Percentiles rank a stretch among this genome's conserved stretches.
Evolutionary conservation across 257 asterid genomes (phyloP).

Genomic region (Avicennia marina): DNA sequence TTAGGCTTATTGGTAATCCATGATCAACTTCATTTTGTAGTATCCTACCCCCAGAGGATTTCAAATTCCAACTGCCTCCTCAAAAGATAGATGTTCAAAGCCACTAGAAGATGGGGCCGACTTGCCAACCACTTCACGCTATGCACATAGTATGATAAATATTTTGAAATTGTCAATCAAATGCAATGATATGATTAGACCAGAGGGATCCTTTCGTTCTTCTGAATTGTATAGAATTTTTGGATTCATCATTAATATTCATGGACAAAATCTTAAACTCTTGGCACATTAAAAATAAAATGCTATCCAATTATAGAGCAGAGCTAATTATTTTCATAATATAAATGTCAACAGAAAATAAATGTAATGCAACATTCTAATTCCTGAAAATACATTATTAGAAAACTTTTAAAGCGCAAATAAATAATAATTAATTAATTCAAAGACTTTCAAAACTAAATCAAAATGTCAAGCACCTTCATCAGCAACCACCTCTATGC

Average conservation of each 20-base stretch:
- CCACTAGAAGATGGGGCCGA: no score
- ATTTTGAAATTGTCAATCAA: no score
- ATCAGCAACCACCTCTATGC: conserved; percentile 60
- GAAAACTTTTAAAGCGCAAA: not conserved
- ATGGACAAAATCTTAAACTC: not conserved
- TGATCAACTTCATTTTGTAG: conserved; percentile 5
- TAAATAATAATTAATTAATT: conserved; percentile 2
- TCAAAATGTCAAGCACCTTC: conserved; percentile 57
- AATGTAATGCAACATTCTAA: not conserved
- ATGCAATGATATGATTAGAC: no score
- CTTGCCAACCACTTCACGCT: no score
- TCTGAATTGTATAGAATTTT: no score
- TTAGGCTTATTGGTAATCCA: conserved; percentile 2
- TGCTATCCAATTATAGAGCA: not conserved
- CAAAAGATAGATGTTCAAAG: conserved; percentile 18
- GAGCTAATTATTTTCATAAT: not conserved
- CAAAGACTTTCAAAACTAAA: conserved; percentile 9
- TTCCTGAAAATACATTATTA: conserved; percentile 1
- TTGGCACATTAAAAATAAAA: not conserved
- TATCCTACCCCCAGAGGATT: conserved; percentile 8
- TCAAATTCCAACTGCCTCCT: conserved; percentile 10
- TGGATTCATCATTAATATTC: no score
- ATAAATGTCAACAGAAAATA: conserved; percentile 2
- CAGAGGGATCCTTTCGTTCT: no score
- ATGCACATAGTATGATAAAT: no score